phyloP scores from a whole-genome alignment of 2,329 filamentous ascomycete genomes.

The Sporothrix curviconia region DNA sequence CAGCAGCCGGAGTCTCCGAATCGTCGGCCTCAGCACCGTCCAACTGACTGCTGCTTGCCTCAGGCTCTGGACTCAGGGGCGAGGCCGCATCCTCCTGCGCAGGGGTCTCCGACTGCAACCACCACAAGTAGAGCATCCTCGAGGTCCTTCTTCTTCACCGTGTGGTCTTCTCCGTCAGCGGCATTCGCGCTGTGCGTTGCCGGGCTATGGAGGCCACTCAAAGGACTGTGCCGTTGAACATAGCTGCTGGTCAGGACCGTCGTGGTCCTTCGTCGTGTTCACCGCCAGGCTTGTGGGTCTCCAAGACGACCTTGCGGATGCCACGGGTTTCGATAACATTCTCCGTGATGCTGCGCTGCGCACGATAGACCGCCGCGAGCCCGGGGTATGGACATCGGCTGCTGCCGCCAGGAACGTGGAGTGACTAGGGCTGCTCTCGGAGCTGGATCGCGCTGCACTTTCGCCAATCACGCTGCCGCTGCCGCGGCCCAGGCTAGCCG shows the following conservation, averaged over 20 bases:
- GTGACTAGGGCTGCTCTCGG: conserved; percentile 17
- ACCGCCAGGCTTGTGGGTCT: conserved; percentile 30
- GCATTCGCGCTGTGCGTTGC: background rate
- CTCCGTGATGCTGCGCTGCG: conserved; percentile 71
- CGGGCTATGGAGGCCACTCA: conserved; percentile 7
- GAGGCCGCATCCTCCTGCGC: too few relatives aligned
- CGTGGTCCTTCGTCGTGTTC: conserved; percentile 29
- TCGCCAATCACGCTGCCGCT: background rate
- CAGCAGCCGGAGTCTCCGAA: conserved; percentile 7
- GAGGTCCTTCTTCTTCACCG: conserved; percentile 9
- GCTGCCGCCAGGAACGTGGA: background rate
- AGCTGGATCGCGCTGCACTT: conserved; percentile 7
- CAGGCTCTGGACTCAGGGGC: too few relatives aligned
- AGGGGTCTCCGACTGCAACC: background rate
- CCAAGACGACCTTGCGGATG: conserved; percentile 66
- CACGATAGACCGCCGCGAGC: conserved; percentile 36
- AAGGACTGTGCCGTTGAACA: background rate
- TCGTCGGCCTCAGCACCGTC: conserved; percentile 6
- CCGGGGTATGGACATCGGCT: conserved; percentile 16
- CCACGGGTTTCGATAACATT: conserved; percentile 69
- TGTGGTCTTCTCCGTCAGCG: conserved; percentile 14
- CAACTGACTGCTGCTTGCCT: background rate
- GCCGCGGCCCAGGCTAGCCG: background rate
- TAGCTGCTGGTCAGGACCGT: background rate
- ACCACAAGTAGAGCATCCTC: conserved; percentile 8